Evolutionary conservation across 2,329 filamentous ascomycete genomes (phyloP).

Genomic region (Aspergillus niger): DNA sequence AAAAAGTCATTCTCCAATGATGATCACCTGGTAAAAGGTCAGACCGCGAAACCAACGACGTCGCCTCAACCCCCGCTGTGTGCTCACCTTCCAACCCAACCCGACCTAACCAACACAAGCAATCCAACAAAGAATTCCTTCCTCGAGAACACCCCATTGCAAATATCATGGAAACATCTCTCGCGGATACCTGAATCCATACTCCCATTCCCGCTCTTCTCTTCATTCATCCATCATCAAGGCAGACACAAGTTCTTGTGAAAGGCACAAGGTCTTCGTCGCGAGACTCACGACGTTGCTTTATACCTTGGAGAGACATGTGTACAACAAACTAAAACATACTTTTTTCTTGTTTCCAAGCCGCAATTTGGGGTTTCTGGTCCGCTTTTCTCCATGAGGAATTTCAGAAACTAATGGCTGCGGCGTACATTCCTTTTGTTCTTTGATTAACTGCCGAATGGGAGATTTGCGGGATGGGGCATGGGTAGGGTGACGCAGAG

Average conservation of each 20-base stretch:
- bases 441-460: slow-evolving; percentile 13
- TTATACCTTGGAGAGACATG: slow-evolving; percentile 29
- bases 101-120: no score
- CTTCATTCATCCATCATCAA: background rate
- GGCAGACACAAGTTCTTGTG: slow-evolving; percentile 29
- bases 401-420: slow-evolving; percentile 46
- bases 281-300: slow-evolving; percentile 25
- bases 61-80: slow-evolving; percentile 3
- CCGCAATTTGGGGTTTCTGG: slow-evolving; percentile 45
- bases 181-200: slow-evolving; percentile 1
- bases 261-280: slow-evolving; percentile 31
- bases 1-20: slow-evolving; percentile 40
- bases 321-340: slow-evolving; percentile 24
- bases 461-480: background rate
- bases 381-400: slow-evolving; percentile 46
- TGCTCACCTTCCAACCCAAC: background rate
- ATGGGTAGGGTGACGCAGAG: slow-evolving; percentile 9
- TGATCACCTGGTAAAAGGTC: slow-evolving; percentile 52
- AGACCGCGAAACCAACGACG: slow-evolving; percentile 32
- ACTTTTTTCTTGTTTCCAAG: slow-evolving; percentile 2
- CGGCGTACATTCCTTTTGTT: slow-evolving; percentile 34
- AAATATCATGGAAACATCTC: slow-evolving; percentile 1
- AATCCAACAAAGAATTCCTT: slow-evolving; percentile 14
- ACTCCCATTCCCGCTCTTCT: background rate
- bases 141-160: background rate